These are phyloP conservation scores for Paecilomyces formosus DNA, from an alignment of 2,329 filamentous ascomycete genomes.

Conservation along the genomic window DNA sequence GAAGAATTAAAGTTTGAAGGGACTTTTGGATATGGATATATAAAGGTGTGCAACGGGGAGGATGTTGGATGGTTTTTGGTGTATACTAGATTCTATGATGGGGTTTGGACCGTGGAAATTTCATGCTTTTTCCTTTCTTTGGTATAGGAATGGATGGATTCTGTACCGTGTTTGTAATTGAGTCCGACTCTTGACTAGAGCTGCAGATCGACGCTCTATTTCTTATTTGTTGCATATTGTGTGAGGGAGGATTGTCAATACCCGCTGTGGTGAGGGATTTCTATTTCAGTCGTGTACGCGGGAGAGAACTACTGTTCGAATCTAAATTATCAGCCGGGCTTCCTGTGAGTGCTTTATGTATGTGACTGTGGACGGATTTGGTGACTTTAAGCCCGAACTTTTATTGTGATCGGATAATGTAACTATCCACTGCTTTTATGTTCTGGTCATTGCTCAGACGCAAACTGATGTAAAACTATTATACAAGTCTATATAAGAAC, in stretches of 20 bases:
- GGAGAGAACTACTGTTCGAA: no score
- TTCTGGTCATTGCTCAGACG: not conserved
- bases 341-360: not conserved
- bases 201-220: no score
- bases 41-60: not conserved
- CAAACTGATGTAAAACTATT: not conserved
- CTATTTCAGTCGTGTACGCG: no score
- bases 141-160: no score
- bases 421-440: not conserved
- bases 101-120: no score
- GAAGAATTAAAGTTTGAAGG: not conserved
- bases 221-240: no score
- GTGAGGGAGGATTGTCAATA: no score
- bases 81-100: no score
- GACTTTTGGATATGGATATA: not conserved
- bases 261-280: no score
- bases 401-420: not conserved
- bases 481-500: not conserved
- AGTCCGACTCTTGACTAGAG: no score
- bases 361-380: not conserved
- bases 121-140: no score
- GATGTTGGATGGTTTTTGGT: not conserved
- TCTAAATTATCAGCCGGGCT: not conserved
- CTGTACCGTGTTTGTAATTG: no score
- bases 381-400: not conserved